Conservation (phyloP, 2,329 filamentous ascomycete genomes). For the Blastomyces silverae region DNA sequence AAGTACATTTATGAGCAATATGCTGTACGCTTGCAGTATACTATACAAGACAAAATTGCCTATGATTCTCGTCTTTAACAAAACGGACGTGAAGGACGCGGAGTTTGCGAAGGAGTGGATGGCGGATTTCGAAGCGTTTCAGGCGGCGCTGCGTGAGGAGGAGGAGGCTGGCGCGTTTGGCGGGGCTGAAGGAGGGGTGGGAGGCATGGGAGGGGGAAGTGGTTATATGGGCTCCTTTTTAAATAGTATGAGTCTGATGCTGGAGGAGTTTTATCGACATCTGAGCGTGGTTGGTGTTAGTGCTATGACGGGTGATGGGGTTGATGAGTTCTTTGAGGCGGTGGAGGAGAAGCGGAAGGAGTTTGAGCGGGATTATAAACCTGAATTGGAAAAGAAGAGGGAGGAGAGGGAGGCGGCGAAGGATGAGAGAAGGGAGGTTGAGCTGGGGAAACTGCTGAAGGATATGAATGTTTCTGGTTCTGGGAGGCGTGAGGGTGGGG, state of each 20-base stretch:
- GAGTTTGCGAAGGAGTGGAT: slow-evolving; percentile 97
- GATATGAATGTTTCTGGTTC: slow-evolving; percentile 62
- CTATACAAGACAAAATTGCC: slow-evolving; percentile 97
- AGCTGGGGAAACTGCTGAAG: slow-evolving; percentile 88
- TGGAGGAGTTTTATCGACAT: slow-evolving; percentile 96
- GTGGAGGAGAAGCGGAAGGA: slow-evolving; percentile 81
- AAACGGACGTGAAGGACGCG: slow-evolving; percentile 90
- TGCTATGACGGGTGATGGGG: slow-evolving; percentile 81
- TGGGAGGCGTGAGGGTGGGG: slow-evolving; percentile 19
- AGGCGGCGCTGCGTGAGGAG: slow-evolving; percentile 72
- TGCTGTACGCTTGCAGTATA: slow-evolving; percentile 98
- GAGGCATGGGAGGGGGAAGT: slow-evolving; percentile 61
- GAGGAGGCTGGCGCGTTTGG: slow-evolving; percentile 72
- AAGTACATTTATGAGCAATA: slow-evolving; percentile 98
- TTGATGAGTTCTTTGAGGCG: slow-evolving; percentile 88
- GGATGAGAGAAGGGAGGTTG: slow-evolving; percentile 63
- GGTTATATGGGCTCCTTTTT: slow-evolving; percentile 95
- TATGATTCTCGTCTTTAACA: slow-evolving; percentile 99
- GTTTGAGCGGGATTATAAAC: slow-evolving; percentile 83
- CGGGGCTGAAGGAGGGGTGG: slow-evolving; percentile 59
- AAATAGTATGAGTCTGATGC: slow-evolving; percentile 95
- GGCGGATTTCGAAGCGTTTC: slow-evolving; percentile 97
- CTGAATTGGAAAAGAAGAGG: slow-evolving; percentile 74
- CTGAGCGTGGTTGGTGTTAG: slow-evolving; percentile 89
- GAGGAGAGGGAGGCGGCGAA: slow-evolving; percentile 71